A percentile compares a stretch with the other conserved stretches of the same genome.
Conservation (phyloP, 176 grass and related monocot genomes). For the Juncus inflexus region DNA sequence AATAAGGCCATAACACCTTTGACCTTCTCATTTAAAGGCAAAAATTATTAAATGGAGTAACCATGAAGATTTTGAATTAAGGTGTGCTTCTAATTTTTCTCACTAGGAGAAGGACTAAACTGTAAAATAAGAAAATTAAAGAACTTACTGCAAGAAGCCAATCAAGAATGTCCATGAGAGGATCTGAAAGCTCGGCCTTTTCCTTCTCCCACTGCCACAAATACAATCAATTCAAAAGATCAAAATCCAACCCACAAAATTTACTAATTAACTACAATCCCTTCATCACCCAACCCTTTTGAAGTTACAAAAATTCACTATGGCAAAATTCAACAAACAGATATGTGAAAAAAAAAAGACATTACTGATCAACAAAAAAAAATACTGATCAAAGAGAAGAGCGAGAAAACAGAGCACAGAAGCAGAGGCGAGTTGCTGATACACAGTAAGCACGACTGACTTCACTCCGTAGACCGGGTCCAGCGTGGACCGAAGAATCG, state of each 20-base stretch:
- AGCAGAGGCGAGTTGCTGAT: constrained; percentile 29
- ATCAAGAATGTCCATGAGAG: constrained; percentile 20
- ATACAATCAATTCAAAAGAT: not conserved
- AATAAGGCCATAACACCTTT: too few species aligned
- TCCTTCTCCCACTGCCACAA: constrained; percentile 11
- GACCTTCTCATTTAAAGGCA: too few species aligned
- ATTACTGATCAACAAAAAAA: not conserved
- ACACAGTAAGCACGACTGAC: constrained; percentile 12
- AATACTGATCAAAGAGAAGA: constrained; percentile 23
- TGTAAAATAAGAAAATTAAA: not conserved
- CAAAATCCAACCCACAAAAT: not conserved
- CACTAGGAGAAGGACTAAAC: not conserved
- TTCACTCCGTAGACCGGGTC: constrained; percentile 21
- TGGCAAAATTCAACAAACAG: not conserved
- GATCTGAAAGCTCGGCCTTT: constrained; percentile 21
- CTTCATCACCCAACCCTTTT: not conserved
- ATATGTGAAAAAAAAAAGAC: too few species aligned
- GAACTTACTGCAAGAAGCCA: constrained; percentile 31
- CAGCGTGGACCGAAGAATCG: constrained; percentile 21
- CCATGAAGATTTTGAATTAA: too few species aligned
- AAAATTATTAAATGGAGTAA: too few species aligned
- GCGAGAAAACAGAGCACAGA: constrained; percentile 17
- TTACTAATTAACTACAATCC: not conserved
- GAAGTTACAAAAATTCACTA: not conserved
- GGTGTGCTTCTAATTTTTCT: too few species aligned